Evolutionary conservation across 495 filamentous ascomycete species (phyloP).

Genomic region (Pyrenula massariospora): DNA sequence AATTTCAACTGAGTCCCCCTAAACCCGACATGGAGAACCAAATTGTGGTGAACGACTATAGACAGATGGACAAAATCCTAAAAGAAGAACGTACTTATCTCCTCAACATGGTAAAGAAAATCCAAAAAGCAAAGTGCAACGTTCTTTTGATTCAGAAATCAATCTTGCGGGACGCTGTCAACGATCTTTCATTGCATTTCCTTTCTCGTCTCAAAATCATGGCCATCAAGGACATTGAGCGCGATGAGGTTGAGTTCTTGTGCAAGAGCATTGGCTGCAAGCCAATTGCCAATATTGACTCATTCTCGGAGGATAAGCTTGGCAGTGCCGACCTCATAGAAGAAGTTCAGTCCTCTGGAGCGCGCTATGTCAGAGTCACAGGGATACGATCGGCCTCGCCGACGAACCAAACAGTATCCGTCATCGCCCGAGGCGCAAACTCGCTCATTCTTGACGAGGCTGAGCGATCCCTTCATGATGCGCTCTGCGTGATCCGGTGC

Average conservation of each 20-base stretch:
- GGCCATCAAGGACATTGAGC: conserved; percentile 91
- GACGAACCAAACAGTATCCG: conserved; percentile 76
- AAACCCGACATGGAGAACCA: conserved; percentile 99
- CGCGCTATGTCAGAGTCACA: conserved; percentile 86
- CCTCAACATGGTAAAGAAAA: conserved; percentile 98
- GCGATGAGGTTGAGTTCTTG: conserved; percentile 97
- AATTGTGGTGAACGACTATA: conserved; percentile 97
- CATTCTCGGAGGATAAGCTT: conserved; percentile 97
- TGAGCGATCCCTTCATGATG: conserved; percentile 90
- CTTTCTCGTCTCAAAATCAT: conserved; percentile 93
- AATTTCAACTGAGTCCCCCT: conserved; percentile 95
- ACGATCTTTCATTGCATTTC: conserved; percentile 94
- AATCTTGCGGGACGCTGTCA: conserved; percentile 93
- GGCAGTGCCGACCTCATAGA: conserved; percentile 92
- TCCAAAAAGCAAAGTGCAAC: conserved; percentile 99
- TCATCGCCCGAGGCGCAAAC: conserved; percentile 92
- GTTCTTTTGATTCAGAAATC: conserved; percentile 98
- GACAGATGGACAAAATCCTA: conserved; percentile 99
- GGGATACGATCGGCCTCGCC: conserved; percentile 56
- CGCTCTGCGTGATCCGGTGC: conserved; percentile 93
- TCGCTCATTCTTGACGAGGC: conserved; percentile 90
- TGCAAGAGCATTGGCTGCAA: conserved; percentile 98
- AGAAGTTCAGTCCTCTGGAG: conserved; percentile 76
- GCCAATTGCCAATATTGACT: conserved; percentile 96
- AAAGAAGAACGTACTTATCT: conserved; percentile 98